Conservation (phyloP, 108 stramenopile species). For the Stephanodiscus triporus region DNA sequence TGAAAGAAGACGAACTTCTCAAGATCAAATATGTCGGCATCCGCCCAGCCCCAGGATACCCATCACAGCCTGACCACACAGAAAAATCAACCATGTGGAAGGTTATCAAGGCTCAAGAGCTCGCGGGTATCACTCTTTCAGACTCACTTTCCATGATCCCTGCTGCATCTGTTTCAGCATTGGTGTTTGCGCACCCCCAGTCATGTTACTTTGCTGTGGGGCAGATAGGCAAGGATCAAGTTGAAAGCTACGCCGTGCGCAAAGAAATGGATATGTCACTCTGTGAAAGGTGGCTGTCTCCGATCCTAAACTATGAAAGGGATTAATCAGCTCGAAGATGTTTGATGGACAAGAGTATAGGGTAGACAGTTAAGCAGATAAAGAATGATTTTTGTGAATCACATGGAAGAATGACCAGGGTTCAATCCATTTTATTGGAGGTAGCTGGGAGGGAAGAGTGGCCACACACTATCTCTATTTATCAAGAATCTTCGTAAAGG, state of each 20-base stretch:
- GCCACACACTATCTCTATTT: too few relatives aligned
- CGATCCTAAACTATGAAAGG: slow-evolving; percentile 98
- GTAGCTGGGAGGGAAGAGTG: too few relatives aligned
- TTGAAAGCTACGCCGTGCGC: slow-evolving; percentile 93
- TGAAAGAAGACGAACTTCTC: slow-evolving; percentile 91
- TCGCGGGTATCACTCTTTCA: slow-evolving; percentile 91
- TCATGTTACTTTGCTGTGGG: slow-evolving; percentile 99
- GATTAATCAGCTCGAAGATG: slow-evolving; percentile 46
- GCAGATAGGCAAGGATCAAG: slow-evolving; percentile 99
- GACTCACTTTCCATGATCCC: slow-evolving; percentile 98
- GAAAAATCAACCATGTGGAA: slow-evolving; percentile 99
- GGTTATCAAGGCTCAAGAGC: slow-evolving; percentile 90
- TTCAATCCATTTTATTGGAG: too few relatives aligned
- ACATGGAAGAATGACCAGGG: too few relatives aligned
- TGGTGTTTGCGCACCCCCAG: slow-evolving; percentile 97
- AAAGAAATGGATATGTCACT: slow-evolving; percentile 87
- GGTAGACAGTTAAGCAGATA: not conserved
- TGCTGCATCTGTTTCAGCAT: slow-evolving; percentile 95
- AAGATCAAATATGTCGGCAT: slow-evolving; percentile 99
- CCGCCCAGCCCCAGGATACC: slow-evolving; percentile 99
- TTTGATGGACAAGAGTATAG: not conserved
- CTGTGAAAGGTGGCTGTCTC: slow-evolving; percentile 95
- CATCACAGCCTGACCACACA: slow-evolving; percentile 99
- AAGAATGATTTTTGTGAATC: not conserved
- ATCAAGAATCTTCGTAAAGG: too few relatives aligned